Conservation (phyloP, 2,329 filamentous ascomycete species). For the Paradendryphiella salina region DNA sequence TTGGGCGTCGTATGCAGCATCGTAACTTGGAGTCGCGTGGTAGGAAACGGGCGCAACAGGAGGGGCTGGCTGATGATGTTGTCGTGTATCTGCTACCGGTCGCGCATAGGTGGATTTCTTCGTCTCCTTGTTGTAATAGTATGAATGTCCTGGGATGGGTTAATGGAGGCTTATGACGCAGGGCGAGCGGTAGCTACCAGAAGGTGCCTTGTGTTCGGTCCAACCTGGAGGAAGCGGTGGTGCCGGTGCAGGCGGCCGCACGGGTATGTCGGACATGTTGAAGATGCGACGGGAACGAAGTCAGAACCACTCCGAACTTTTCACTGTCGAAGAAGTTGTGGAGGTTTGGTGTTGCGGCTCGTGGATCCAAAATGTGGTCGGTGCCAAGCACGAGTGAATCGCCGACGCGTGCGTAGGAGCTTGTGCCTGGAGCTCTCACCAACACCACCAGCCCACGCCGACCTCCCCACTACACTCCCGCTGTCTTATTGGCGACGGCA, state of each 20-base stretch:
- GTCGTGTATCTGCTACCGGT: slow-evolving; percentile 50
- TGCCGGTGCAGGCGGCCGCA: slow-evolving; percentile 36
- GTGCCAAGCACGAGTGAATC: slow-evolving; percentile 31
- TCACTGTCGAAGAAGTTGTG: slow-evolving; percentile 1
- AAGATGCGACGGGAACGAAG: background rate
- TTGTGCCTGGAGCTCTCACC: slow-evolving; percentile 46
- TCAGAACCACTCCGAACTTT: background rate
- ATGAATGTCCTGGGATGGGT: slow-evolving; percentile 66
- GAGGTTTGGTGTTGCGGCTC: slow-evolving; percentile 22
- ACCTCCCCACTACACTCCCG: slow-evolving; percentile 27
- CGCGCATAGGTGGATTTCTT: slow-evolving; percentile 86
- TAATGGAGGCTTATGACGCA: slow-evolving; percentile 26
- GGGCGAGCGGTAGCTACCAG: slow-evolving; percentile 52
- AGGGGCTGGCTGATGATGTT: slow-evolving; percentile 3
- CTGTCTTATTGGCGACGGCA: slow-evolving; percentile 15
- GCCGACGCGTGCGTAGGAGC: slow-evolving; percentile 42
- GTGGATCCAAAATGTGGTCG: slow-evolving; percentile 34
- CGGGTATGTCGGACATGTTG: slow-evolving; percentile 37
- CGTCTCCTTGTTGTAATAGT: slow-evolving; percentile 82
- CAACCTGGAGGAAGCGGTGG: slow-evolving; percentile 76
- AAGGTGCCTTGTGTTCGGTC: slow-evolving; percentile 91
- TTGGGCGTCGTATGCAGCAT: slow-evolving; percentile 34
- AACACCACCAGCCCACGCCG: slow-evolving; percentile 31
- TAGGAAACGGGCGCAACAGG: slow-evolving; percentile 8
- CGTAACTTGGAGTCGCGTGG: slow-evolving; percentile 12